Percentiles rank a stretch among this genome's conserved stretches.
Evolutionary conservation across 257 asterid genomes (phyloP).

Genomic region (Ocimum tenuiflorum): DNA sequence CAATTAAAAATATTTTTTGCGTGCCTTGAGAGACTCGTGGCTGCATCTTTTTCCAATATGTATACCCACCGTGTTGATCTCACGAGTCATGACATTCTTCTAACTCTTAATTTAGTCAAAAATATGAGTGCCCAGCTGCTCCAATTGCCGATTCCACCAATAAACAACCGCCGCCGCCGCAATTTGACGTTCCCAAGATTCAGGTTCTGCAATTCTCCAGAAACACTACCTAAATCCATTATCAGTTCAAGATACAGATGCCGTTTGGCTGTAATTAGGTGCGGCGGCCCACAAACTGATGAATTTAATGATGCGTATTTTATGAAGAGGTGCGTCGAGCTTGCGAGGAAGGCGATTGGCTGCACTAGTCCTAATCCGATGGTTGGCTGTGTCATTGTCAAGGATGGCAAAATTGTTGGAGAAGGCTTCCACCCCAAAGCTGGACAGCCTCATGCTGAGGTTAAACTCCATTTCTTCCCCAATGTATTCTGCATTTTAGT

Average conservation of each 20-base stretch:
- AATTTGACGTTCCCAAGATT: slow-evolving; percentile 16
- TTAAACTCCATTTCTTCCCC: neutral
- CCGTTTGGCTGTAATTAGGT: slow-evolving; percentile 28
- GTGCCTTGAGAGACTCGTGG: no score
- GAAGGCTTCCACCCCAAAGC: no score
- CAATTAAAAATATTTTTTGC: no score
- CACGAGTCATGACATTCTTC: no score
- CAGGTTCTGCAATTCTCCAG: slow-evolving; percentile 33
- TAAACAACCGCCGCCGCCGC: slow-evolving; percentile 19
- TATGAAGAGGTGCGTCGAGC: slow-evolving; percentile 77
- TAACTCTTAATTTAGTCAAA: neutral
- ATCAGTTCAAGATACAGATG: slow-evolving; percentile 24
- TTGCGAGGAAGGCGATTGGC: slow-evolving; percentile 77
- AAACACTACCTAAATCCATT: slow-evolving; percentile 32
- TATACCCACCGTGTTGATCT: no score
- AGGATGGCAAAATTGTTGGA: slow-evolving; percentile 76
- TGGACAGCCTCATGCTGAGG: slow-evolving; percentile 99
- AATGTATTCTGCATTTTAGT: neutral
- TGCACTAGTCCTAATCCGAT: slow-evolving; percentile 88
- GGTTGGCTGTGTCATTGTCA: slow-evolving; percentile 94
- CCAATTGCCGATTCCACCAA: slow-evolving; percentile 24
- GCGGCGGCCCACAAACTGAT: slow-evolving; percentile 26
- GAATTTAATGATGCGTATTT: slow-evolving; percentile 54
- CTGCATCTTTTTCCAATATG: no score
- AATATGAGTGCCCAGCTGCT: slow-evolving; percentile 43